Base-by-base conservation (phyloP, 495 filamentous ascomycete species). In the Xylaria palmicola region DNA sequence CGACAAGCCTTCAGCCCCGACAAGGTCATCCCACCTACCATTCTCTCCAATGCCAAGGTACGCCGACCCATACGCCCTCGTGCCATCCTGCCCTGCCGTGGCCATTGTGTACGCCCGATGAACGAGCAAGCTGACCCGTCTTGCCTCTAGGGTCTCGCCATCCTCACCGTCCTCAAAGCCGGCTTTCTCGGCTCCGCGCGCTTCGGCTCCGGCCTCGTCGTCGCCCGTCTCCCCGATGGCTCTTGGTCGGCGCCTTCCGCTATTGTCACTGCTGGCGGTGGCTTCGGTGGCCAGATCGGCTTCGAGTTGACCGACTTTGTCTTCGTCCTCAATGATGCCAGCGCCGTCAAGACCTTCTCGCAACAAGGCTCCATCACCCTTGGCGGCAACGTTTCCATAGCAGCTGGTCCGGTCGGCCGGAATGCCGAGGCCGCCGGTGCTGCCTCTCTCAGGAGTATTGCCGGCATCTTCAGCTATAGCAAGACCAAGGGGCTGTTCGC, bases 221-320 rank as follows among this genome's bases (percentile, higher is more conserved):
- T 98, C 63, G 93, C 94, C 17, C 88, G 93, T 57, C 85, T 97
- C n/a, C 81, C 85, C 50, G 91, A 98, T 81, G 94, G 93, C 45
- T 80, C 85, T 49, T 98, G 94, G 94, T 95, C 90, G 59, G 95
- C 94, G 15, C 94, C 94, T 6, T 91, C 90, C 15, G 95, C 94
- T 19, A 96, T 98, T 63, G 86, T 87, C 52, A 94, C 90, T 19
- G 90, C 89, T 24, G 94, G 94, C 65, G 95, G 88, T 57, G 94
- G 94, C 26, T 93, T 98, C 64, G 94, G 94, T 66, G 93, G 94
- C 20, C 94, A 98, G 73, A 96, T 98, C 69, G 94, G 94, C 30
- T 93, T 96, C 78, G 94, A 98, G 74, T 78, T 98, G 61, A 98
- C 95, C 41, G 94, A 98, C 72, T 98, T 98, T 72, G 95, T 98